These are phyloP conservation scores for Fusarium sp. DNA, from an alignment of 2,329 filamentous ascomycete species.

Conservation along the genomic window DNA sequence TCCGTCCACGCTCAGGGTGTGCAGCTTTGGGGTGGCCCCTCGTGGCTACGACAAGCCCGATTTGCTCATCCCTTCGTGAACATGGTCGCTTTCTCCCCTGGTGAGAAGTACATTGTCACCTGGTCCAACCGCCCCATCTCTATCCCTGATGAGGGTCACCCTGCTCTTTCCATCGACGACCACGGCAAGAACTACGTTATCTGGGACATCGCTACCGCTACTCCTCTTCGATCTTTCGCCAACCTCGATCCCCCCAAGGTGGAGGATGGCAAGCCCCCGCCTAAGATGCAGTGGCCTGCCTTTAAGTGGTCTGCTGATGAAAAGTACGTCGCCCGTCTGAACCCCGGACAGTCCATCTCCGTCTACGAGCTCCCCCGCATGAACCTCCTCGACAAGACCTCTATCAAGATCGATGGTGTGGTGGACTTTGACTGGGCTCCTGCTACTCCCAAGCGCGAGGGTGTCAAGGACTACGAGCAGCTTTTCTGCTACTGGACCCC, in stretches of 20 bases:
- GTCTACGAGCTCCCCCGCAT: slow-evolving; percentile 91
- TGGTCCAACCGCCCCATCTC: slow-evolving; percentile 96
- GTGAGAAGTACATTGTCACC: slow-evolving; percentile 92
- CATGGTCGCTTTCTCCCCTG: slow-evolving; percentile 93
- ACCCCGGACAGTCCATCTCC: slow-evolving; percentile 87
- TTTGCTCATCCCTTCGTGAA: slow-evolving; percentile 97
- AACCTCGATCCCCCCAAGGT: slow-evolving; percentile 81
- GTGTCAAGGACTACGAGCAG: slow-evolving; percentile 92
- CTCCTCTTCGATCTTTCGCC: slow-evolving; percentile 92
- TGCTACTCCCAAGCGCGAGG: slow-evolving; percentile 81
- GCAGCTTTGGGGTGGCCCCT: slow-evolving; percentile 92
- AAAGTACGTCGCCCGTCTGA: slow-evolving; percentile 94
- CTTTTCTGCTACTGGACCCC: slow-evolving; percentile 99
- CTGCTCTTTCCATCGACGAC: slow-evolving; percentile 87
- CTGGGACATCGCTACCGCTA: slow-evolving; percentile 92
- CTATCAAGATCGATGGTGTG: slow-evolving; percentile 95
- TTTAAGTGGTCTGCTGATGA: slow-evolving; percentile 99
- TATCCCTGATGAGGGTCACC: slow-evolving; percentile 88
- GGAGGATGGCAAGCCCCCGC: slow-evolving; percentile 71
- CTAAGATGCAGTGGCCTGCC: slow-evolving; percentile 96
- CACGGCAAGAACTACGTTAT: slow-evolving; percentile 99
- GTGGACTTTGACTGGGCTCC: slow-evolving; percentile 99
- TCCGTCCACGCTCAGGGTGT: slow-evolving; percentile 97
- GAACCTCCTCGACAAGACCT: slow-evolving; percentile 89
- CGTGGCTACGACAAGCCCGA: slow-evolving; percentile 90